Evolutionary conservation across 1,284 basidiomycete species (phyloP).

Genomic region (Albatrellus sp.): DNA sequence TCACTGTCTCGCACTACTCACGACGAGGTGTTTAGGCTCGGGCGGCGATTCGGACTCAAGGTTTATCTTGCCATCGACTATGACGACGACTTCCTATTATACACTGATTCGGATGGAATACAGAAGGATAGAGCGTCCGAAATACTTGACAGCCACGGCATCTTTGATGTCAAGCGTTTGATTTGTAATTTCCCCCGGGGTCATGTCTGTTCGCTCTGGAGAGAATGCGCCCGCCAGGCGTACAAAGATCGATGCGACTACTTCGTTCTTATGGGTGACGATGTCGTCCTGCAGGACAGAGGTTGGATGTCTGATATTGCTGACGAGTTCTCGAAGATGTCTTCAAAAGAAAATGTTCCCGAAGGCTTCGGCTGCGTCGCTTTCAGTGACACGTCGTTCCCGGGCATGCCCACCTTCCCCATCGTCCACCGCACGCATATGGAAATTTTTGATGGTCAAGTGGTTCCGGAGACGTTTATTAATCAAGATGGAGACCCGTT

Average conservation of each 20-base stretch:
- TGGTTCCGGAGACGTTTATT: slow-evolving; percentile 39
- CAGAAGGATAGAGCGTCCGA: slow-evolving; percentile 23
- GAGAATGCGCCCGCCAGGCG: slow-evolving; percentile 32
- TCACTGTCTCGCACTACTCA: slow-evolving; percentile 35
- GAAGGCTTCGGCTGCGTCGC: slow-evolving; percentile 44
- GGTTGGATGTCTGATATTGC: slow-evolving; percentile 38
- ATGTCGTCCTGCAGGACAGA: slow-evolving; percentile 34
- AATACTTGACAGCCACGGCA: slow-evolving; percentile 23
- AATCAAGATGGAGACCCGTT: slow-evolving; percentile 52
- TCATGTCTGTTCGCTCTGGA: slow-evolving; percentile 42
- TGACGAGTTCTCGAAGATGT: slow-evolving; percentile 24
- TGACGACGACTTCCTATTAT: slow-evolving; percentile 30
- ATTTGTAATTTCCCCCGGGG: slow-evolving; percentile 27
- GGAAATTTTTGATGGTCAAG: slow-evolving; percentile 37
- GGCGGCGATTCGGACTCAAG: slow-evolving; percentile 22
- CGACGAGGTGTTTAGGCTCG: slow-evolving; percentile 25
- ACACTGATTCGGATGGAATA: slow-evolving; percentile 6
- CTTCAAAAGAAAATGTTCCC: slow-evolving; percentile 20
- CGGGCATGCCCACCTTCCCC: slow-evolving; percentile 52
- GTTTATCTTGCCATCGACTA: slow-evolving; percentile 45
- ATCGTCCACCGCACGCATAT: slow-evolving; percentile 41
- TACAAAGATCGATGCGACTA: slow-evolving; percentile 38
- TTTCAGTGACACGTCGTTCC: slow-evolving; percentile 42
- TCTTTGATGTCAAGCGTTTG: slow-evolving; percentile 23
- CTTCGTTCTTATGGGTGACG: slow-evolving; percentile 44